Base-by-base conservation (phyloP, 202 grass and related monocot genomes). In the Sporobolus alterniflorus region DNA sequence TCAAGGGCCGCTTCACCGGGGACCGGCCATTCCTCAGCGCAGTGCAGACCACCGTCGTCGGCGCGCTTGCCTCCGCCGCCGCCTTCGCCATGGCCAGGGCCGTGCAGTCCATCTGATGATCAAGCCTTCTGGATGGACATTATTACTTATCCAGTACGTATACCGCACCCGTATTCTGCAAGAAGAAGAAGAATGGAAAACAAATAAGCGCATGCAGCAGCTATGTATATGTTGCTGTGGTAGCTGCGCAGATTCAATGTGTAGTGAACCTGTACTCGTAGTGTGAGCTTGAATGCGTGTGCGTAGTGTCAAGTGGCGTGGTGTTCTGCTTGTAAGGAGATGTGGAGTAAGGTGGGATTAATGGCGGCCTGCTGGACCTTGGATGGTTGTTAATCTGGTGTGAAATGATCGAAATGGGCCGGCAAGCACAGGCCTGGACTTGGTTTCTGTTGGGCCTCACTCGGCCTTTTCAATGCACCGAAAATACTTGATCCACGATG, bases 1-100 rank as follows among this genome's bases (percentile, higher is more conserved):
- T 98, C 33, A 98, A 98, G 93, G 96, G 91, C 11, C 65, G 83
- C 1, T 85, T 98, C 85, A 96, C 96, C 1, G 96, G 96, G 24
- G 91, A 92, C 84, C 75, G 89, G 1, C 96, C 96, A 0, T 60
- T 98, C 67, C n/a, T 91, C 48, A 92, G 93, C 63, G 91, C 96
- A 31, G 0, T 98, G 3, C 96, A 98, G 75, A 98, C 93, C 21
- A 71, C 93, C 31, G 74, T 98, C 50, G 73, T 98, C 59, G 93
- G 96, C 14, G 91, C 96, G 0, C 82, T 93, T 16, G 96, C 96
- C 12, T 98, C 96, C 42, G 89, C 91, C 49, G 96, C 93, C 9
- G 96, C 96, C 11, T 98, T 75, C 62, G 93, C 48, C 67, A 87
- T 98, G 75, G 96, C 96, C 34, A 96, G 85, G 84, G 82, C 77